Conservation (phyloP, 108 stramenopile genomes). For the Discostella pseudostelligera region DNA sequence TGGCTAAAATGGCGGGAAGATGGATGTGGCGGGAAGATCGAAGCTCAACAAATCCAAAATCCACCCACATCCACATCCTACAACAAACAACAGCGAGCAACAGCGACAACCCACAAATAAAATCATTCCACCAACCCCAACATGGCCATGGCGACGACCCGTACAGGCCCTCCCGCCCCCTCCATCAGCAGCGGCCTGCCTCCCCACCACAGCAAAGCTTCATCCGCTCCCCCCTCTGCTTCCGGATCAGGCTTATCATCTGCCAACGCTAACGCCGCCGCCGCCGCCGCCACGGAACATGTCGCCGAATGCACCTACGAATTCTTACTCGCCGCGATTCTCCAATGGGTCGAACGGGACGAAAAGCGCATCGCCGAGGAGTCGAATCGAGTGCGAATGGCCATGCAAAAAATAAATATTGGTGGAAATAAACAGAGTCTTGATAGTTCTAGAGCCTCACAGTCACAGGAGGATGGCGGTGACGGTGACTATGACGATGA, state of each 20-base stretch:
- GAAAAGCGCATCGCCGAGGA: slow-evolving; percentile 40
- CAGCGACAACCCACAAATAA: not conserved
- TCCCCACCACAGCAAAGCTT: not conserved
- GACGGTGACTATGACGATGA: not conserved
- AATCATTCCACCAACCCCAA: too few relatives aligned
- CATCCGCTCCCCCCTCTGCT: slow-evolving; percentile 16
- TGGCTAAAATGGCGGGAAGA: too few relatives aligned
- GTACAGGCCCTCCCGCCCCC: slow-evolving; percentile 7
- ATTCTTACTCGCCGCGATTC: slow-evolving; percentile 69
- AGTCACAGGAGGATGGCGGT: not conserved
- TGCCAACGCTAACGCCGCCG: slow-evolving; percentile 11
- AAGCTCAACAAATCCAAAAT: too few relatives aligned
- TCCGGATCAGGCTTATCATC: slow-evolving; percentile 20
- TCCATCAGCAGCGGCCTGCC: slow-evolving; percentile 4
- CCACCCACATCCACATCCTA: too few relatives aligned
- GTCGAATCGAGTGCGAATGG: slow-evolving; percentile 13
- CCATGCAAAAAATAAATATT: slow-evolving; percentile 20
- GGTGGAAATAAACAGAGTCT: slow-evolving; percentile 10
- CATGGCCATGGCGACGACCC: slow-evolving; percentile 5
- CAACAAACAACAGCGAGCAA: too few relatives aligned
- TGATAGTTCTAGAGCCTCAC: not conserved
- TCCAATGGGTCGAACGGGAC: slow-evolving; percentile 72
- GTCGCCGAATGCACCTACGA: slow-evolving; percentile 80
- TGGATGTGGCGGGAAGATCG: too few relatives aligned
- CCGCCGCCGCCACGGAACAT: slow-evolving; percentile 35